phyloP scores from a whole-genome alignment of 2,329 filamentous ascomycete species.

The Chaetothyriales sp. region DNA sequence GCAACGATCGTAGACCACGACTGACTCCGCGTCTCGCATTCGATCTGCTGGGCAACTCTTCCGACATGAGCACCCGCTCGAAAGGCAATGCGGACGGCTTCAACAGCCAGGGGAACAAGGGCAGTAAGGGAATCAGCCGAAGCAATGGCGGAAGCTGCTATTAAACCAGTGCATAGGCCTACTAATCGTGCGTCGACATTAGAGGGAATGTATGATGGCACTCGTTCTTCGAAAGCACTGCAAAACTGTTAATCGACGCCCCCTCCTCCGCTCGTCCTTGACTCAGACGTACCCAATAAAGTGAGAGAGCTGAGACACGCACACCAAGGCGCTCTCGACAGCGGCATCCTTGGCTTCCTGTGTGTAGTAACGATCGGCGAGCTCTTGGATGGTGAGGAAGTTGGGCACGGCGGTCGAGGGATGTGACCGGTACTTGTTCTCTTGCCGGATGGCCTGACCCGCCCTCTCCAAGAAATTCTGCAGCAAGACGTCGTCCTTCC shows the following conservation, averaged over 20 bases:
- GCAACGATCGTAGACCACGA: slow-evolving; percentile 31
- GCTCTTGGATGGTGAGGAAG: slow-evolving; percentile 19
- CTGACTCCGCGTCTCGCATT: slow-evolving; percentile 19
- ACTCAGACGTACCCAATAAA: slow-evolving; percentile 29
- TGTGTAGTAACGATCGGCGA: slow-evolving; percentile 20
- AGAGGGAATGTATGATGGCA: slow-evolving; percentile 27
- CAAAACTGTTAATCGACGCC: slow-evolving; percentile 9
- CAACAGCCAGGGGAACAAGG: slow-evolving; percentile 29
- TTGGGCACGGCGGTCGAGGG: slow-evolving; percentile 18
- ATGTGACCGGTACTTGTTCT: slow-evolving; percentile 23
- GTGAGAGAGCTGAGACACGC: slow-evolving; percentile 30
- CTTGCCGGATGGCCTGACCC: slow-evolving; percentile 28
- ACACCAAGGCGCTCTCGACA: slow-evolving; percentile 31
- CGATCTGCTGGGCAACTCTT: slow-evolving; percentile 26
- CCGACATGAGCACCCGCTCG: slow-evolving; percentile 30
- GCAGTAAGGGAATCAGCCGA: slow-evolving; percentile 29
- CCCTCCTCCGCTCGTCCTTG: neutral
- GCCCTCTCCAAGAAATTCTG: slow-evolving; percentile 31
- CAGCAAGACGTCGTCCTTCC: slow-evolving; percentile 30
- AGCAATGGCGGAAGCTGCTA: slow-evolving; percentile 29
- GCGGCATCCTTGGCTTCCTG: slow-evolving; percentile 23
- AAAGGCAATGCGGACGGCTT: slow-evolving; percentile 31
- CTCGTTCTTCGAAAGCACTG: slow-evolving; percentile 31
- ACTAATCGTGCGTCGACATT: slow-evolving; percentile 26
- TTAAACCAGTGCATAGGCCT: slow-evolving; percentile 31